A percentile compares a stretch with the other conserved stretches of the same genome.
These are phyloP conservation scores for Malus hybrid DNA, from an alignment of 331 rosid species.

Conservation along the genomic window DNA sequence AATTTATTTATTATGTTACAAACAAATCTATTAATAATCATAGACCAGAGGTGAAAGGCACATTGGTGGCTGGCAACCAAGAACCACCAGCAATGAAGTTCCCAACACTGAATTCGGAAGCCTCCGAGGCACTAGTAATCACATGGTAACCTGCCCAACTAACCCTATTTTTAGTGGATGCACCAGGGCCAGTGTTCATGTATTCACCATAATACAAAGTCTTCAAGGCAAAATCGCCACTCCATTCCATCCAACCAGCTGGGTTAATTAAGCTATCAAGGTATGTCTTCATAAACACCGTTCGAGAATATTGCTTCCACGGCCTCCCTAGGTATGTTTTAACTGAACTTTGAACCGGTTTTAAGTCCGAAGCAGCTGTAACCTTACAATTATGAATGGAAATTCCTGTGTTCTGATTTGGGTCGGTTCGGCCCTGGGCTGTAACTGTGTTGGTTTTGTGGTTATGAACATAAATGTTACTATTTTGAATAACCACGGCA, in stretches of 20 bases:
- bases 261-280: conserved; percentile 53
- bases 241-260: conserved; percentile 77
- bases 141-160: conserved; percentile 68
- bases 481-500: conserved; percentile 47
- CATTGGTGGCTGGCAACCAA: conserved; percentile 54
- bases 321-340: conserved; percentile 70
- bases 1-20: background rate
- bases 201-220: conserved; percentile 80
- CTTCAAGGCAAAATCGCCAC: conserved; percentile 55
- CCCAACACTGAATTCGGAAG: conserved; percentile 55
- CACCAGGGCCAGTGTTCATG: conserved; percentile 61
- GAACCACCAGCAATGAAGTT: conserved; percentile 50
- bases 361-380: conserved; percentile 36
- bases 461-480: conserved; percentile 53
- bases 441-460: conserved; percentile 58
- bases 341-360: conserved; percentile 10
- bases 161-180: conserved; percentile 53
- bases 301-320: conserved; percentile 67
- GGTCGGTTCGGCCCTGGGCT: conserved; percentile 72
- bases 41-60: conserved; percentile 50
- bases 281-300: conserved; percentile 53
- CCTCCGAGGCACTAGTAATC: conserved; percentile 51
- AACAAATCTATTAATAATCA: background rate
- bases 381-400: conserved; percentile 55
- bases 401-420: conserved; percentile 72